Base-by-base conservation (phyloP, 2,329 filamentous ascomycete genomes). In the Aspergillus sp. region DNA sequence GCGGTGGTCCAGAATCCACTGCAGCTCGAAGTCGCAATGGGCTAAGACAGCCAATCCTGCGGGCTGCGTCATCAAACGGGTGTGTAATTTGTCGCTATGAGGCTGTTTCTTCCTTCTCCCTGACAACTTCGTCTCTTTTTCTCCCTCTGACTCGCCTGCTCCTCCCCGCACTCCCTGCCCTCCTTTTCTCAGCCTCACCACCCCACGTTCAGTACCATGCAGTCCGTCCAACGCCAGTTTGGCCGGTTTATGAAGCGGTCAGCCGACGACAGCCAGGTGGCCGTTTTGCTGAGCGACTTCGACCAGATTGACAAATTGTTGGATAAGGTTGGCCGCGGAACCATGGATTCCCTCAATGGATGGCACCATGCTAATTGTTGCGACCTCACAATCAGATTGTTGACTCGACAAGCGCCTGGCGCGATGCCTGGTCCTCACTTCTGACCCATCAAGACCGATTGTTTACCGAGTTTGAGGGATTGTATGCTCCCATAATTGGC, bases 281-380 rank as follows among this genome's bases (percentile, higher is more conserved):
- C 87, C 11, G 82, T 88, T 45, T 80, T 95, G 54, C 78, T 96
- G 56, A 87, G 85, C 66, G 90, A 95, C 68, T 95, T 92, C 70
- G 88, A 91, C 65, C 87, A 93, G 73, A 89, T 88, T 24, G 89
- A 95, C 72, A 84, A 84, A 64, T 83, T 93, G 70, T 81, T 95
- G 62, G 82, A 84, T 63, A 87, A 86, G 80, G 90, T 91, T 78
- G 57, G 77, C 52, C 50, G 55, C 67, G 57, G 44, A 56, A 51
- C 45, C 51, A 56, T 46, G 44, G 40, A 24, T 50, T 43, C 39
- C n/a, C 43, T 23, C 19, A 31, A 35, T 53, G 24, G 17, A 19
- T 23, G 31, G 15, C 15, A 37, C 27, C 21, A 31, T 21, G 47
- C 31, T 52, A 43, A 55, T 40, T 44, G 27, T 59, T 40, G 46